These are phyloP conservation scores for Gigaspora rosea DNA, from an alignment of 192 early-diverging fungal genomes.

Conservation along the genomic window DNA sequence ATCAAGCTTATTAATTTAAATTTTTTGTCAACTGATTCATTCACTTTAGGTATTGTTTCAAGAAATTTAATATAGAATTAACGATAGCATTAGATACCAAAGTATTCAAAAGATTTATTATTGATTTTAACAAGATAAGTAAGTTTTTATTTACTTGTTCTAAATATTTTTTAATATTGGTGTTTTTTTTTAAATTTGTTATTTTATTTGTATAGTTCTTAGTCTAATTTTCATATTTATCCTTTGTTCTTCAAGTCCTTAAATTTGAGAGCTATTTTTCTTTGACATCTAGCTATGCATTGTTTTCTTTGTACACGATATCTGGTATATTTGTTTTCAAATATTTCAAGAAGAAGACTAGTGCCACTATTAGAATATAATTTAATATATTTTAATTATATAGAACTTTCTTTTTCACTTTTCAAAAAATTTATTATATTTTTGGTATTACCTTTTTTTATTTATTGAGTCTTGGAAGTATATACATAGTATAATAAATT, in stretches of 20 bases:
- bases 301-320: conserved; percentile 39
- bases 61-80: background rate
- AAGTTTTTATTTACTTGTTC: background rate
- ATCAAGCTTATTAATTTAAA: background rate
- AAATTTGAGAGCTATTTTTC: conserved; percentile 10
- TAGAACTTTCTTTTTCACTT: too few species aligned
- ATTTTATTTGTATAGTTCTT: too few species aligned
- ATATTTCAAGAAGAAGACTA: too few species aligned
- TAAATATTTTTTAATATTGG: too few species aligned
- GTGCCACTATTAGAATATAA: too few species aligned
- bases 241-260: background rate
- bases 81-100: background rate
- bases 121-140: background rate
- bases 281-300: conserved; percentile 35
- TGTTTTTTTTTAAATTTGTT: too few species aligned
- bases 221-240: background rate
- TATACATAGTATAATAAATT: too few species aligned
- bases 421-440: too few species aligned
- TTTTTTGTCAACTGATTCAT: background rate
- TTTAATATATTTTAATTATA: too few species aligned
- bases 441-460: too few species aligned
- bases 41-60: background rate
- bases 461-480: too few species aligned
- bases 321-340: conserved; percentile 27
- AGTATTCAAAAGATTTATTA: too few species aligned